These are phyloP conservation scores for Nothophytophthora sp. DNA, from an alignment of 352 stramenopile species.

Conservation along the genomic window DNA sequence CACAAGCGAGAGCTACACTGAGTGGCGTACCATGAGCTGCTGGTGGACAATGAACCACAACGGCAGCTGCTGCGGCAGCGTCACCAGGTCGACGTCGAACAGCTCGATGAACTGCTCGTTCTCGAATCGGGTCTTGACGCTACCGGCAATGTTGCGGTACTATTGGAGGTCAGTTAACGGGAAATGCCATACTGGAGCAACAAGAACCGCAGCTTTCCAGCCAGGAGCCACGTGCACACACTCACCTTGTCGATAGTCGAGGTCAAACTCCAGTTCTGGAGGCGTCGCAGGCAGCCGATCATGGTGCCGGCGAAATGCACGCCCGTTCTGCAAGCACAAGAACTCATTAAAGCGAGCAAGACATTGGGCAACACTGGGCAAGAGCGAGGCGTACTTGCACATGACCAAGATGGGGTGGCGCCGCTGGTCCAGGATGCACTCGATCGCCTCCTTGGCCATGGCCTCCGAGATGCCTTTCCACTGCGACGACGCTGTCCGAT, in stretches of 20 bases:
- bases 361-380: too few relatives aligned
- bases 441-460: slow-evolving; percentile 86
- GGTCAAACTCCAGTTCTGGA: slow-evolving; percentile 88
- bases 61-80: slow-evolving; percentile 73
- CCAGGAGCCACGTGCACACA: neutral
- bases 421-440: slow-evolving; percentile 81
- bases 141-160: slow-evolving; percentile 88
- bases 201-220: too few relatives aligned
- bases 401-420: slow-evolving; percentile 84
- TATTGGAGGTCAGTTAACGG: too few relatives aligned
- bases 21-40: slow-evolving; percentile 56
- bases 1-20: neutral
- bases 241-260: slow-evolving; percentile 85
- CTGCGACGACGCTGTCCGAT: slow-evolving; percentile 64
- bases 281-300: slow-evolving; percentile 77
- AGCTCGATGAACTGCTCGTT: slow-evolving; percentile 91
- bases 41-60: slow-evolving; percentile 85
- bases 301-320: slow-evolving; percentile 79
- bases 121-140: slow-evolving; percentile 86
- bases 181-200: too few relatives aligned
- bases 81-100: slow-evolving; percentile 87
- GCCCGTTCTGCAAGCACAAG: slow-evolving; percentile 63
- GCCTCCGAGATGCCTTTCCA: slow-evolving; percentile 77
- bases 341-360: too few relatives aligned
- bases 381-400: slow-evolving; percentile 91